Percentiles rank a stretch among this genome's conserved stretches.
phyloP scores from a whole-genome alignment of 768 basidiomycete genomes.

The Nevesoporus exiguus region DNA sequence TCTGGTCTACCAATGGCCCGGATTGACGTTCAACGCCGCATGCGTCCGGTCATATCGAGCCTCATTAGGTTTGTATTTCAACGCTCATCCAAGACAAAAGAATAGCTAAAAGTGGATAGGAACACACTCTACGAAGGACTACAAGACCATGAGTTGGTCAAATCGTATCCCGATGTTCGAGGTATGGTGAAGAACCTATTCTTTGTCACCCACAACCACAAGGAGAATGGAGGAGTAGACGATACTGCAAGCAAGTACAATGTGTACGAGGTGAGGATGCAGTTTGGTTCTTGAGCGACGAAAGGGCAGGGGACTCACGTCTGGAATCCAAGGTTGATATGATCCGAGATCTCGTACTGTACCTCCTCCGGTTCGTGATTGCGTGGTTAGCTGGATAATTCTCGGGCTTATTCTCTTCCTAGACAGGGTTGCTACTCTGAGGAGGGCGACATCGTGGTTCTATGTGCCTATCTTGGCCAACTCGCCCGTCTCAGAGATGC shows the following conservation, averaged over 20 bases:
- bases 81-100: not conserved
- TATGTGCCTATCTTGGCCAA: slow-evolving; percentile 54
- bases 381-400: not conserved
- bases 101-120: slow-evolving; percentile 25
- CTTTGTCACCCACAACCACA: slow-evolving; percentile 61
- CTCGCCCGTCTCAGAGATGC: slow-evolving; percentile 43
- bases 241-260: slow-evolving; percentile 70
- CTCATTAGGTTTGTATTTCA: slow-evolving; percentile 30
- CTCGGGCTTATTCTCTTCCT: not conserved
- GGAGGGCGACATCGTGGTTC: slow-evolving; percentile 50
- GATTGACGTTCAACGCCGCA: slow-evolving; percentile 69
- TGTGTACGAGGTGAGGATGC: slow-evolving; percentile 64
- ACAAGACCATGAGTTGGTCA: slow-evolving; percentile 53
- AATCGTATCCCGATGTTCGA: slow-evolving; percentile 49
- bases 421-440: slow-evolving; percentile 48
- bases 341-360: slow-evolving; percentile 52
- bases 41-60: slow-evolving; percentile 67
- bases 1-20: slow-evolving; percentile 62
- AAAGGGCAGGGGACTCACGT: slow-evolving; percentile 3
- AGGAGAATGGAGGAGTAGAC: slow-evolving; percentile 55
- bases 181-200: slow-evolving; percentile 64
- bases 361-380: slow-evolving; percentile 40
- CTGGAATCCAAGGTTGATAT: slow-evolving; percentile 34
- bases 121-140: slow-evolving; percentile 60
- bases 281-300: not conserved